Conservation (phyloP, 768 basidiomycete genomes). For the Cystobasidium onofrii region DNA sequence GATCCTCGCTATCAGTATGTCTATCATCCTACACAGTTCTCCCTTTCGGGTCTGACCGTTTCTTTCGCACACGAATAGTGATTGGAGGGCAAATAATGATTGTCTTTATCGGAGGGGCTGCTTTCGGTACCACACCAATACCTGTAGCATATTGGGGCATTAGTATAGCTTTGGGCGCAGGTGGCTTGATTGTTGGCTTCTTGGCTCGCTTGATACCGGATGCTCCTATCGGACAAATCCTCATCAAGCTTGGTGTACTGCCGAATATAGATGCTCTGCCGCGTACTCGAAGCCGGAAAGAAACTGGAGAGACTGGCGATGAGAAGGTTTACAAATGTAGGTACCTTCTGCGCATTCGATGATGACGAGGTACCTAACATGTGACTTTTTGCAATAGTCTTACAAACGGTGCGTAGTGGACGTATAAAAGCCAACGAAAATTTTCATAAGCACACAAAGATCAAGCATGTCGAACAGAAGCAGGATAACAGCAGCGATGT, state of each 20-base stretch:
- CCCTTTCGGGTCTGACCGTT: not conserved
- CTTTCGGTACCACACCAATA: conserved; percentile 27
- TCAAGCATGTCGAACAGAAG: not conserved
- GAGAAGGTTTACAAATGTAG: conserved; percentile 19
- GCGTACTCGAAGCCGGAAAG: not conserved
- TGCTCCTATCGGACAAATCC: not conserved
- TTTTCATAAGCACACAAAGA: not conserved
- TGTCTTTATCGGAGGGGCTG: conserved; percentile 30
- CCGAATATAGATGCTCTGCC: conserved; percentile 22
- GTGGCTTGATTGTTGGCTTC: conserved; percentile 17
- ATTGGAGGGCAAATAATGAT: conserved; percentile 31
- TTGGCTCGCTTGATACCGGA: conserved; percentile 21
- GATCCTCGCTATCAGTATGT: conserved; percentile 28
- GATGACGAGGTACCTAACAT: not conserved
- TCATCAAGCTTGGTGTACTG: conserved; percentile 17
- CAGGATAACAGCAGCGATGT: not conserved
- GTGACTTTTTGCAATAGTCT: not conserved
- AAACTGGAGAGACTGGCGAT: not conserved
- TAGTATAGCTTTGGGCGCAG: conserved; percentile 12
- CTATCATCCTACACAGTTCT: not conserved
- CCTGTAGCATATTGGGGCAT: conserved; percentile 17
- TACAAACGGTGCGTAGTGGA: not conserved
- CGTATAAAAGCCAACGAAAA: not conserved
- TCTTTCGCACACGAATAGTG: conserved; percentile 1
- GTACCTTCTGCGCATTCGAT: not conserved